phyloP scores from a whole-genome alignment of 1,284 basidiomycete species.

The Gymnopus androsaceus region DNA sequence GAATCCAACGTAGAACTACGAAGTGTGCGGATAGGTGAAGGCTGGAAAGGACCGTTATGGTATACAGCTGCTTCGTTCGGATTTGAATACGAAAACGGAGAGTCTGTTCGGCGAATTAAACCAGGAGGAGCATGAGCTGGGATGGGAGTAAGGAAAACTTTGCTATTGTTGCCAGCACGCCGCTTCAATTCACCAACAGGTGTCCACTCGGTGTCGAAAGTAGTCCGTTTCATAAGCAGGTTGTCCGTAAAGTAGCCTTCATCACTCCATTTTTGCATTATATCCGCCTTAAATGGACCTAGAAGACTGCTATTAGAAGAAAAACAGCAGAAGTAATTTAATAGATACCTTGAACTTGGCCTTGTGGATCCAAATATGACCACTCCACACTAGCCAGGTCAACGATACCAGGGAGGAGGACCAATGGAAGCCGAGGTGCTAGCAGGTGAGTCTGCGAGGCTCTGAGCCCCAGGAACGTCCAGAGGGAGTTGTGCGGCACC shows the following conservation, averaged over 20 bases:
- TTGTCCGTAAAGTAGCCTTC: constrained; percentile 90
- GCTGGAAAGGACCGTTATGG: constrained; percentile 61
- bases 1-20: constrained; percentile 62
- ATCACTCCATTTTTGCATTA: constrained; percentile 97
- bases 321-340: not conserved
- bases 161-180: constrained; percentile 48
- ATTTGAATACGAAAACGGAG: constrained; percentile 35
- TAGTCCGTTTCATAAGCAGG: constrained; percentile 80
- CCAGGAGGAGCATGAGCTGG: constrained; percentile 53
- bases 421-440: constrained; percentile 26
- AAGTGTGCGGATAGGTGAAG: constrained; percentile 59
- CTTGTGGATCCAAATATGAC: constrained; percentile 91
- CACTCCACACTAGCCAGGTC: constrained; percentile 80
- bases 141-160: constrained; percentile 64
- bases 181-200: constrained; percentile 59
- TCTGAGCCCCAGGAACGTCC: constrained; percentile 16
- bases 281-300: constrained; percentile 89
- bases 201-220: constrained; percentile 66
- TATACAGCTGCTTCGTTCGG: constrained; percentile 41
- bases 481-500: constrained; percentile 22
- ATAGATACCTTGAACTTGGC: constrained; percentile 79
- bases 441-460: constrained; percentile 18
- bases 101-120: constrained; percentile 48
- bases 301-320: constrained; percentile 15
- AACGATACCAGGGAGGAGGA: constrained; percentile 47